Base-by-base conservation (phyloP, 208 protist genomes). In the Leishmania lainsoni region DNA sequence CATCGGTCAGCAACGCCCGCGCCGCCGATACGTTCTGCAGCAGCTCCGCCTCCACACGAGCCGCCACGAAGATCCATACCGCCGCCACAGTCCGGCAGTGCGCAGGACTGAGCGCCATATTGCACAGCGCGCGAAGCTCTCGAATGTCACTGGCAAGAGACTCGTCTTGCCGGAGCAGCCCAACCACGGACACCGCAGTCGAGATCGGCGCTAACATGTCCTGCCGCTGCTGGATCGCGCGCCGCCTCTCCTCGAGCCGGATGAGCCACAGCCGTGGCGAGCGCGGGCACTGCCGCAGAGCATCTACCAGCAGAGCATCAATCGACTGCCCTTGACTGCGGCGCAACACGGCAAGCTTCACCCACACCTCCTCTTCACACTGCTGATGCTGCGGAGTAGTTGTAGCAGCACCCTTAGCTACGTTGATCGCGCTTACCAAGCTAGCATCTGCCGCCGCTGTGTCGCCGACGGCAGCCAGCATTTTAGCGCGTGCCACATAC, bases 41-140 rank as follows among this genome's bases (percentile, higher is more conserved):
- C 49, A 92, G 75, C 56, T 65, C 83, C 12, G 92, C 86, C 86
- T 97, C 93, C 29, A 97, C 78, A 1, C 71, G 83, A 22, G 86
- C 80, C 29, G 91, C 93, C 14, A 87, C 86, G 78, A 92, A 97
- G 68, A 89, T 85, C 92, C 93, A 97, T n/a, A 95, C 80, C 0
- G 80, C 76, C 16, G 87, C 85, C 14, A 79, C 76, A 56, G 56
- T 52, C 26, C 82, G 77, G 77, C 91, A 94, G 89, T 96, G 90
- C 12, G 85, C 84, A 1, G 42, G 20, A 59, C 74, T 63, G 14
- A 96, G 59, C 0, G 91, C 91, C 20, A 59, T 76, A 22, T 78
- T 83, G 81, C 85, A 93, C 9, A 94, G 77, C 49, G 70, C 58
- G 9, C 93, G 91, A 49, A 95, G 74, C 52, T 88, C 86, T 2